A percentile compares a stretch with the other conserved stretches of the same genome.
Conservation (phyloP, 768 basidiomycete species). For the Suillus lakei region DNA sequence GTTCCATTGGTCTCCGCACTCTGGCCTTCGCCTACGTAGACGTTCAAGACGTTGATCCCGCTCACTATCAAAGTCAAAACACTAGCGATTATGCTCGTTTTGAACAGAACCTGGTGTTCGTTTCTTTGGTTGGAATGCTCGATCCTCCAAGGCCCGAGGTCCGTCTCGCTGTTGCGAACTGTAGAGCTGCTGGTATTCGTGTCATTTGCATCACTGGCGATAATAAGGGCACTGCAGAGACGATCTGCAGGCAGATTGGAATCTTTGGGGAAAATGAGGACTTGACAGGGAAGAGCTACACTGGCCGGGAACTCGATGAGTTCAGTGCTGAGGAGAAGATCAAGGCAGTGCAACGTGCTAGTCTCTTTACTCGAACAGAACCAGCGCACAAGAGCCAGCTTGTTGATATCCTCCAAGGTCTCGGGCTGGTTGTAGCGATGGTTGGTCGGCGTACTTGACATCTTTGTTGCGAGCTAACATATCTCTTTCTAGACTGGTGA, state of each 20-base stretch:
- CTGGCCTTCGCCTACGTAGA: slow-evolving; percentile 91
- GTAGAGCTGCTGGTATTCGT: slow-evolving; percentile 90
- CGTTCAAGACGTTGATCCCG: slow-evolving; percentile 73
- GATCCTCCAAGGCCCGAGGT: slow-evolving; percentile 98
- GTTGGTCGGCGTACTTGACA: slow-evolving; percentile 42
- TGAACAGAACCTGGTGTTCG: slow-evolving; percentile 91
- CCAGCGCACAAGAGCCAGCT: slow-evolving; percentile 94
- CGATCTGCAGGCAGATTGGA: slow-evolving; percentile 95
- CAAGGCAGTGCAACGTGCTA: slow-evolving; percentile 83
- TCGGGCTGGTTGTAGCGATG: slow-evolving; percentile 97
- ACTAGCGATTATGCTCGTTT: slow-evolving; percentile 86
- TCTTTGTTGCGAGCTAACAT: slow-evolving; percentile 15
- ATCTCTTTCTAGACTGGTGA: slow-evolving; percentile 75
- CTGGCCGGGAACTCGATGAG: slow-evolving; percentile 88
- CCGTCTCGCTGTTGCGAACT: slow-evolving; percentile 82
- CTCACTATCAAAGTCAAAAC: slow-evolving; percentile 82
- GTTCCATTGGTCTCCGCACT: slow-evolving; percentile 82
- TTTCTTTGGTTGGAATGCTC: slow-evolving; percentile 96
- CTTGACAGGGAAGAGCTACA: slow-evolving; percentile 93
- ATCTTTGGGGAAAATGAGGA: slow-evolving; percentile 89
- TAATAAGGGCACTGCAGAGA: slow-evolving; percentile 97
- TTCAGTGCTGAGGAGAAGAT: slow-evolving; percentile 83
- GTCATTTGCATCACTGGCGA: slow-evolving; percentile 98
- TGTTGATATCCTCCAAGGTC: slow-evolving; percentile 89
- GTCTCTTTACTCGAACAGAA: slow-evolving; percentile 92